These are phyloP conservation scores for Amanita pseudoporphyria DNA, from an alignment of 768 basidiomycete genomes.

Conservation along the genomic window DNA sequence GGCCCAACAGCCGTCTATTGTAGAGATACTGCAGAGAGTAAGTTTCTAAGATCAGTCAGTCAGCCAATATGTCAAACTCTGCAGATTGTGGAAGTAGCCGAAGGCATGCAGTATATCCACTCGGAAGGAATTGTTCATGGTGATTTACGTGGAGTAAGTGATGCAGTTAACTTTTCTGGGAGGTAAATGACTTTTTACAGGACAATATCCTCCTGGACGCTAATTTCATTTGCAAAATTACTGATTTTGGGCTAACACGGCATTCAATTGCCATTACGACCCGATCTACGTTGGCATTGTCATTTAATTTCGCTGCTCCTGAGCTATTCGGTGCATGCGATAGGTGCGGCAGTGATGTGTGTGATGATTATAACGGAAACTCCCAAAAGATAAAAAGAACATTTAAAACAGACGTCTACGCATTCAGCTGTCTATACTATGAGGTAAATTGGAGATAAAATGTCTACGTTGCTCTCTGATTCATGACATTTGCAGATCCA, in stretches of 20 bases:
- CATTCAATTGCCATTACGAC: background rate
- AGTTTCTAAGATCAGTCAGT: background rate
- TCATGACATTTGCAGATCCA: no score
- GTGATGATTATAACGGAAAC: background rate
- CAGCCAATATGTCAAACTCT: slow-evolving; percentile 33
- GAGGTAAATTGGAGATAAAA: background rate
- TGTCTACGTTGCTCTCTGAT: no score
- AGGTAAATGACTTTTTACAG: background rate
- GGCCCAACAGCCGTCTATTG: slow-evolving; percentile 4
- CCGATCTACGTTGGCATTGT: background rate
- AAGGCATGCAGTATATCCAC: slow-evolving; percentile 79
- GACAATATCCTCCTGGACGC: background rate
- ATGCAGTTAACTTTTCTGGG: background rate
- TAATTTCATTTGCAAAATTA: background rate
- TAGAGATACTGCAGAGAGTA: background rate
- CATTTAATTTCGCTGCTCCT: background rate
- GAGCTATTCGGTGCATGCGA: background rate
- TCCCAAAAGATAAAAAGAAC: background rate
- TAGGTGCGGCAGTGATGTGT: background rate
- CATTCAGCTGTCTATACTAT: background rate
- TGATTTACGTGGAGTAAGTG: slow-evolving; percentile 31
- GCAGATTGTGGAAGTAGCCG: slow-evolving; percentile 65
- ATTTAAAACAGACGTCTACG: background rate
- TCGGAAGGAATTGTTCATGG: slow-evolving; percentile 62
- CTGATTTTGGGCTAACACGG: background rate